Base-by-base conservation (phyloP, 129 eudicot genomes). In the Tanacetum coccineum region DNA sequence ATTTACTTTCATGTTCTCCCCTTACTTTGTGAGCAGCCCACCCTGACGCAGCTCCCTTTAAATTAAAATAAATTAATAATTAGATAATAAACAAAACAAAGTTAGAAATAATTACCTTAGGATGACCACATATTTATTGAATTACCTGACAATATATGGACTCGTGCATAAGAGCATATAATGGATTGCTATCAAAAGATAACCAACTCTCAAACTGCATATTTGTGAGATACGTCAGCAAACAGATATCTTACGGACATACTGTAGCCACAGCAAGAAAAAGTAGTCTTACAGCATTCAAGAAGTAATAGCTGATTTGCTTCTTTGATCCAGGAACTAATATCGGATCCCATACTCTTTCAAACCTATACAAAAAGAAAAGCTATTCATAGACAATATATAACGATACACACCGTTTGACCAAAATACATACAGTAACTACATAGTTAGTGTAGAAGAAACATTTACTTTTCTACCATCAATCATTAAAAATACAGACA, bases 271-370 rank as follows among this genome's bases (percentile, higher is more conserved):
- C 3, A 71, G 46, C 49, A 74, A 26, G 30, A 45, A 32, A 52
- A 9, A 30, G 15, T 42, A 39, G 1, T 62, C 90, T 81, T 88
- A 93, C 98, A 13, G 95, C 81, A 80, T 77, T 82, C 75, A 93
- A 70, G 83, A 93, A 93, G 85, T 76, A 75, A 78, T 82, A 84
- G 77, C 98, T 93, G 66, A 88, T 85, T 67, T 61, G 84, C 85
- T 82, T 86, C 83, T 74, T 78, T 73, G 87, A 87, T 70, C 90
- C 91, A 2, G 91, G 92, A 81, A 84, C 95, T 68, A 93, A 66
- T 14, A 84, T 82, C 48, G 98, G 98, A 70, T 88, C 98, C 96
- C 96, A 93, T 54, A 83, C 96, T 70, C 92, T 86, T 81, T 93
- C 95, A 51, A 93, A 82, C 90, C 98, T 93, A 72, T 17, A 67